phyloP scores from a whole-genome alignment of 305 asterid species.

The Lippia alba region DNA sequence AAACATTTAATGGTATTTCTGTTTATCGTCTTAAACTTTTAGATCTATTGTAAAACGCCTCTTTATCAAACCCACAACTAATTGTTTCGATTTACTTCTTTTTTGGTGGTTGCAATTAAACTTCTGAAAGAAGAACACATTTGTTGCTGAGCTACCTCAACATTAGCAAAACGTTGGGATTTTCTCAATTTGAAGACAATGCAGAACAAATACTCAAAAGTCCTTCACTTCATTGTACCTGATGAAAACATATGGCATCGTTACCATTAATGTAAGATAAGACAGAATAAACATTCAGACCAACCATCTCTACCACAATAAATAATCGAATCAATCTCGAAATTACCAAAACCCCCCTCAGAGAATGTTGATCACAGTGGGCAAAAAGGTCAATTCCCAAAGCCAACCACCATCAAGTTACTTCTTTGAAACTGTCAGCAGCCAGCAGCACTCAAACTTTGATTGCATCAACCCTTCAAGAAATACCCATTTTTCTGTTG shows the following conservation, averaged over 20 bases:
- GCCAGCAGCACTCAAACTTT: constrained; percentile 14
- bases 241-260: constrained; percentile 35
- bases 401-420: constrained; percentile 40
- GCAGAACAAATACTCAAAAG: constrained; percentile 8
- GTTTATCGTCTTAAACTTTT: too few species aligned
- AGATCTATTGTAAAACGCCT: too few species aligned
- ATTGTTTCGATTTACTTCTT: too few species aligned
- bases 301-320: constrained; percentile 22
- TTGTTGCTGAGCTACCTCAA: not conserved
- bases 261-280: constrained; percentile 36
- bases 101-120: not conserved
- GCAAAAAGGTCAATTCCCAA: constrained; percentile 26
- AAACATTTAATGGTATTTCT: too few species aligned
- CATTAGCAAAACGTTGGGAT: not conserved
- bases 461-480: constrained; percentile 25
- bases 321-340: not conserved
- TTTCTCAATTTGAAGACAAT: constrained; percentile 5
- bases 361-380: constrained; percentile 14
- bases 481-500: not conserved
- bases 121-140: constrained; percentile 5
- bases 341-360: constrained; percentile 28
- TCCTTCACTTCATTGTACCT: not conserved
- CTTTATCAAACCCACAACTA: too few species aligned
- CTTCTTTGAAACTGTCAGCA: constrained; percentile 46
- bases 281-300: constrained; percentile 29